Percentiles rank a stretch among this genome's conserved stretches.
Conservation (phyloP, 805 yeast genomes). For the Candida nanaspora region DNA sequence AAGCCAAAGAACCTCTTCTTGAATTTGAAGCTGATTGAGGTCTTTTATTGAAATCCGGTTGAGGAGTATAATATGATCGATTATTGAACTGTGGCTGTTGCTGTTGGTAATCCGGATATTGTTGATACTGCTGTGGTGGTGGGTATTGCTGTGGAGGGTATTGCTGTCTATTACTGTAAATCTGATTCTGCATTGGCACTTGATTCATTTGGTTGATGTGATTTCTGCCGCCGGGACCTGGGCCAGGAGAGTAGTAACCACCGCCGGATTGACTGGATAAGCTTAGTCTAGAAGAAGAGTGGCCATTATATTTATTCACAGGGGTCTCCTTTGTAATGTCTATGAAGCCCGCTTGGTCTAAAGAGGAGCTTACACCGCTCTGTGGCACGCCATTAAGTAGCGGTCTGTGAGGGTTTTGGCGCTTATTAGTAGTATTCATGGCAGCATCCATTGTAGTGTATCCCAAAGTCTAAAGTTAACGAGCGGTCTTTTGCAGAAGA, state of each 20-base stretch:
- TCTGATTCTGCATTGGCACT: slow-evolving; percentile 9
- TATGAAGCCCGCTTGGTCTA: slow-evolving; percentile 36
- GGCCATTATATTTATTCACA: slow-evolving; percentile 7
- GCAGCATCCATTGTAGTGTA: slow-evolving; percentile 27
- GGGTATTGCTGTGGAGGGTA: slow-evolving; percentile 6
- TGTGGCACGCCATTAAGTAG: slow-evolving; percentile 16
- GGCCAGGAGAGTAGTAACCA: not conserved
- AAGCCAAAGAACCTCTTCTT: slow-evolving; percentile 17
- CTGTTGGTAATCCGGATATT: slow-evolving; percentile 1
- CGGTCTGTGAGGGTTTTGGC: slow-evolving; percentile 6
- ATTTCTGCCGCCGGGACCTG: slow-evolving; percentile 1
- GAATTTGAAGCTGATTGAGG: slow-evolving; percentile 9
- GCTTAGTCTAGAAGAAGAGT: not conserved
- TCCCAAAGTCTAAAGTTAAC: not conserved
- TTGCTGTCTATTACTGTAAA: slow-evolving; percentile 6
- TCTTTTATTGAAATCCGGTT: slow-evolving; percentile 3
- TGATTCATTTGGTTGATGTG: too few species aligned
- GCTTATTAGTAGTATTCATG: slow-evolving; percentile 16
- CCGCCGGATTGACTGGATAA: not conserved
- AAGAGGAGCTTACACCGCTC: slow-evolving; percentile 27
- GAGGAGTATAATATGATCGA: slow-evolving; percentile 1
- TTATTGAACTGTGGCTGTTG: not conserved
- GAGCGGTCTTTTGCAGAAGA: too few species aligned
- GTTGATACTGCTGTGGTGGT: slow-evolving; percentile 4
- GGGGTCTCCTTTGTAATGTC: slow-evolving; percentile 38